Conservation (phyloP, 805 yeast genomes). For the Monosporozyma unispora region DNA sequence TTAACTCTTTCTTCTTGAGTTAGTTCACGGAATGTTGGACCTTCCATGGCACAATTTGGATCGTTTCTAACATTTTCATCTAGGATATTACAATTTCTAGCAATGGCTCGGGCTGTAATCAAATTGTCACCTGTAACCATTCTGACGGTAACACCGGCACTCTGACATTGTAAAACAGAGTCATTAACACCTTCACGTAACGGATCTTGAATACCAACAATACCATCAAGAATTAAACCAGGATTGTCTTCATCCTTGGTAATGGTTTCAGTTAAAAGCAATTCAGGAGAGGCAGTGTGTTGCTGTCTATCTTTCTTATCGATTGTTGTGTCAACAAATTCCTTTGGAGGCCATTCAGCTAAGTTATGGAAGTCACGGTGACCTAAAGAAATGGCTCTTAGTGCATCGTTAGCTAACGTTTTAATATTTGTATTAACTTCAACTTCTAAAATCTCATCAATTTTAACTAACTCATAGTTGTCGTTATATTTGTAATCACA, state of each 20-base stretch:
- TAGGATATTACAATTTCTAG: constrained; percentile 71
- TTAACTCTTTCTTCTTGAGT: constrained; percentile 44
- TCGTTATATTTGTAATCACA: constrained; percentile 37
- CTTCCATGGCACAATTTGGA: constrained; percentile 73
- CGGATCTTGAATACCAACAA: constrained; percentile 95
- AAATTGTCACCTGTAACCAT: constrained; percentile 98
- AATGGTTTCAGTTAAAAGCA: constrained; percentile 23
- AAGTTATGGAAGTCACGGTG: constrained; percentile 56
- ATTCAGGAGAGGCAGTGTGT: constrained; percentile 34
- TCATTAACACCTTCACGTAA: constrained; percentile 81
- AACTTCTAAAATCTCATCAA: constrained; percentile 21
- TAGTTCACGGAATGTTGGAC: constrained; percentile 76
- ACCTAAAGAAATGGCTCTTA: constrained; percentile 83
- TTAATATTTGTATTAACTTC: constrained; percentile 38
- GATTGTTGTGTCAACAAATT: constrained; percentile 23
- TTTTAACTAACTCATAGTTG: constrained; percentile 21
- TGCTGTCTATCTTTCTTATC: background rate
- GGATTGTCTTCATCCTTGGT: constrained; percentile 13
- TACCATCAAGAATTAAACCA: constrained; percentile 52
- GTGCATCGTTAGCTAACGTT: constrained; percentile 63
- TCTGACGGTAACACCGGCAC: constrained; percentile 89
- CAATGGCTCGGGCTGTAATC: constrained; percentile 85
- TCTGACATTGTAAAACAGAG: constrained; percentile 77
- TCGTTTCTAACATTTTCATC: constrained; percentile 40
- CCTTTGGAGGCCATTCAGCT: constrained; percentile 61